These are phyloP conservation scores for Aspergillus saccharolyticus DNA, from an alignment of 495 filamentous ascomycete genomes.

Conservation along the genomic window DNA sequence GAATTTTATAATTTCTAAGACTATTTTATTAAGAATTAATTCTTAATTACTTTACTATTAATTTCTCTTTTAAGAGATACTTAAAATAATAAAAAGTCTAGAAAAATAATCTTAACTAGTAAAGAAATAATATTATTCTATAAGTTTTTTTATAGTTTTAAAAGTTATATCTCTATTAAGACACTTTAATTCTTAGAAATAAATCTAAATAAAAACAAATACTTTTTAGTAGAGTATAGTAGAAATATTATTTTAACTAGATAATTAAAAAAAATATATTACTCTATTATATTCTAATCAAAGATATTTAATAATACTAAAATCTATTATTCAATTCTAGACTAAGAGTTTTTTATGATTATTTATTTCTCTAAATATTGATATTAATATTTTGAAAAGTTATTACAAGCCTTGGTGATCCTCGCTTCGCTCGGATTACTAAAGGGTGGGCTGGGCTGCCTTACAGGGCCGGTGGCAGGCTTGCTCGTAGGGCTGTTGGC, in stretches of 20 bases:
- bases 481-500: too few species aligned
- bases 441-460: too few species aligned
- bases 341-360: slow-evolving; percentile 4
- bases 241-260: not conserved
- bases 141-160: not conserved
- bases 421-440: too few species aligned
- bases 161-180: not conserved
- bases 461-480: too few species aligned
- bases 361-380: too few species aligned
- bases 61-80: not conserved
- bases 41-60: slow-evolving; percentile 5
- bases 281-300: not conserved
- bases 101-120: not conserved
- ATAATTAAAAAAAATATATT: not conserved
- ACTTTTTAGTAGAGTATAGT: not conserved
- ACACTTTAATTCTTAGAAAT: not conserved
- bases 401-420: too few species aligned
- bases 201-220: not conserved
- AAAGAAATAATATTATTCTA: not conserved
- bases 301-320: not conserved
- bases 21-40: not conserved
- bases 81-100: not conserved
- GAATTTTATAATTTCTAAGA: not conserved
- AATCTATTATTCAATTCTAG: not conserved
- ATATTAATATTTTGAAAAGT: too few species aligned